Conservation (phyloP, 2,329 filamentous ascomycete genomes). For the Hymenoscyphus salicellus region DNA sequence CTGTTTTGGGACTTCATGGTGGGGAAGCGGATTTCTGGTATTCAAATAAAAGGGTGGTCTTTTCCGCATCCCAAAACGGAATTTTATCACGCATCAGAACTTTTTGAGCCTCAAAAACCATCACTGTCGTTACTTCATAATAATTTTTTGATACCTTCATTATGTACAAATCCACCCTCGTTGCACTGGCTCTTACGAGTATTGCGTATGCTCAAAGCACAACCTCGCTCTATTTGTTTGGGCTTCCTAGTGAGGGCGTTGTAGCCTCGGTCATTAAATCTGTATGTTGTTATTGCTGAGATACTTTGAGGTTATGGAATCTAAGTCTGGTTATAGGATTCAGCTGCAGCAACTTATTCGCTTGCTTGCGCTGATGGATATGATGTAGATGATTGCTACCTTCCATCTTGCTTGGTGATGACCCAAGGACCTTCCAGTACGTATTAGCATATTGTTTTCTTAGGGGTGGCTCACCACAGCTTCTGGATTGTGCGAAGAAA, state of each 20-base stretch:
- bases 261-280: constrained; percentile 19
- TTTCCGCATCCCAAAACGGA: too few relatives aligned
- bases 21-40: too few relatives aligned
- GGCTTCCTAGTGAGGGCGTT: constrained; percentile 11
- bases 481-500: too few relatives aligned
- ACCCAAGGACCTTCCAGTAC: constrained; percentile 30
- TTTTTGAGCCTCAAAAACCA: too few relatives aligned
- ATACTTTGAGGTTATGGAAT: background rate
- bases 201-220: constrained; percentile 9
- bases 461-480: too few relatives aligned
- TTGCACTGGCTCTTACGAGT: constrained; percentile 9
- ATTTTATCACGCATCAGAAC: too few relatives aligned
- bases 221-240: constrained; percentile 8
- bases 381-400: constrained; percentile 15
- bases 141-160: background rate
- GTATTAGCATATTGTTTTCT: constrained; percentile 10
- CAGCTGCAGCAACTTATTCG: constrained; percentile 24
- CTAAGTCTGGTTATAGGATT: constrained; percentile 14
- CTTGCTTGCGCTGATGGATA: constrained; percentile 11
- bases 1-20: too few relatives aligned
- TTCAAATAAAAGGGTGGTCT: too few relatives aligned
- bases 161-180: constrained; percentile 13
- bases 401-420: constrained; percentile 25
- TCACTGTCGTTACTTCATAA: background rate
- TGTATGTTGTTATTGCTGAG: constrained; percentile 8